Base-by-base conservation (phyloP, 2,329 filamentous ascomycete species). In the Alternaria postmessia region DNA sequence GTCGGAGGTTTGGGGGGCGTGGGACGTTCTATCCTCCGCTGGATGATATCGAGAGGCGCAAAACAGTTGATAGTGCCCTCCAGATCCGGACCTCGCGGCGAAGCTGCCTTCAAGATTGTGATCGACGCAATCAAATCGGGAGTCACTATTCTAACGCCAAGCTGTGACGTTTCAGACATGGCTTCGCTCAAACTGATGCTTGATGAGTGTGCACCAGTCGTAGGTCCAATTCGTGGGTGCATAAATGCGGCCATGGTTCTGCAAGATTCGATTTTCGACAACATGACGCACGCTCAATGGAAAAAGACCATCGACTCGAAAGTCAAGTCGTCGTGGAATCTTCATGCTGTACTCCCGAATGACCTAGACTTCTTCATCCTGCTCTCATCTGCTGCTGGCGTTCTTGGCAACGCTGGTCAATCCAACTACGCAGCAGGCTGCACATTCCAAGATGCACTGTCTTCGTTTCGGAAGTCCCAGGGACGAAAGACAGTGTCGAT, bases 281-380 rank as follows among this genome's bases (percentile, higher is more conserved):
- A 59, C 36, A 70, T 69, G 66, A 62, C 56, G 0, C 30, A 41
- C 3, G 20, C 51, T 9, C 47, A 66, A n/a, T 72, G 67, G 67
- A 46, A 30, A 1, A 20, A 54, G 0, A 42, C 57, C 11, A 51
- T 65, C 8, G 47, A 42, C 0, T 64, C 69, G 12, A 81, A 81
- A 57, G 63, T 81, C 14, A 56, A 64, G 11, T 79, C 78, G 1
- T 72, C 75, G 0, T 68, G 71, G 51, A 73, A 75, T 22, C 60
- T 80, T 0, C 68, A 72, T 36, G 55, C 66, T 16, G 26, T 30
- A 1, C 52, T 48, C 0, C 5, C 42, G 1, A 26, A 49, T 30
- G 61, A 63, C n/a, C 43, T 66, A 2, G 66, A 70, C 16, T 73
- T 75, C 62, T 72, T 75, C 47, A 42, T 74, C 16, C 24, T 71